Conservation (phyloP, 1,284 basidiomycete species). For the Heliocybe sulcata region DNA sequence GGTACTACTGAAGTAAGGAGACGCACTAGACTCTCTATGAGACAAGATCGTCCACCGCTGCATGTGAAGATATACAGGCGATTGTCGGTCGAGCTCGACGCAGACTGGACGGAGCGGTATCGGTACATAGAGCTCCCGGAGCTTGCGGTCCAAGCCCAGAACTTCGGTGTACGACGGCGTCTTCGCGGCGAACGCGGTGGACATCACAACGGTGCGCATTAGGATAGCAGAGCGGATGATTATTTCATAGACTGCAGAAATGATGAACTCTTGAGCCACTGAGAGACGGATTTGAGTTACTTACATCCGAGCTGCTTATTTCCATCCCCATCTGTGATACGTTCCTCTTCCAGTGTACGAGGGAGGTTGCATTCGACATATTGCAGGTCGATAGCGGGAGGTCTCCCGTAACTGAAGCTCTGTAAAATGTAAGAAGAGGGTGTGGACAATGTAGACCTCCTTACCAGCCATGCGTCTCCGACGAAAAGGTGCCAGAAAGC, state of each 20-base stretch:
- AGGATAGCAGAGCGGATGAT: conserved; percentile 44
- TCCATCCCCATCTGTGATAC: conserved; percentile 27
- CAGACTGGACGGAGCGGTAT: conserved; percentile 34
- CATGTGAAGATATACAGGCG: conserved; percentile 20
- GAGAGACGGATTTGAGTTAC: conserved; percentile 12
- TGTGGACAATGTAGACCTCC: conserved; percentile 10
- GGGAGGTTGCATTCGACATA: conserved; percentile 54
- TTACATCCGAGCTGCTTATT: conserved; percentile 41
- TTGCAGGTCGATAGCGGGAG: conserved; percentile 43
- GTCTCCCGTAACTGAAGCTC: conserved; percentile 60
- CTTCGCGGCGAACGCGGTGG: conserved; percentile 46
- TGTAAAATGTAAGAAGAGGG: conserved; percentile 15
- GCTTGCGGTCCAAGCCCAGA: conserved; percentile 34
- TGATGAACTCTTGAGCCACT: background rate
- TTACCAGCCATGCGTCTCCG: conserved; percentile 51
- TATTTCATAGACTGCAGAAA: conserved; percentile 46
- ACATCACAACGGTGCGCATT: conserved; percentile 39
- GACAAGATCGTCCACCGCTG: conserved; percentile 42
- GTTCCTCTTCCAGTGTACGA: conserved; percentile 28
- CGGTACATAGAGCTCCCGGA: conserved; percentile 43
- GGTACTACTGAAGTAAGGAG: background rate
- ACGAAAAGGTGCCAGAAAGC: conserved; percentile 62
- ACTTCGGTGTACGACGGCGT: conserved; percentile 35
- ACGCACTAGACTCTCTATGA: conserved; percentile 52
- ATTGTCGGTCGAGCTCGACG: conserved; percentile 11